Percentiles rank a stretch among this genome's conserved stretches.
Conservation (phyloP, 169 alveolate genomes). For the Eimeria tenella region DNA sequence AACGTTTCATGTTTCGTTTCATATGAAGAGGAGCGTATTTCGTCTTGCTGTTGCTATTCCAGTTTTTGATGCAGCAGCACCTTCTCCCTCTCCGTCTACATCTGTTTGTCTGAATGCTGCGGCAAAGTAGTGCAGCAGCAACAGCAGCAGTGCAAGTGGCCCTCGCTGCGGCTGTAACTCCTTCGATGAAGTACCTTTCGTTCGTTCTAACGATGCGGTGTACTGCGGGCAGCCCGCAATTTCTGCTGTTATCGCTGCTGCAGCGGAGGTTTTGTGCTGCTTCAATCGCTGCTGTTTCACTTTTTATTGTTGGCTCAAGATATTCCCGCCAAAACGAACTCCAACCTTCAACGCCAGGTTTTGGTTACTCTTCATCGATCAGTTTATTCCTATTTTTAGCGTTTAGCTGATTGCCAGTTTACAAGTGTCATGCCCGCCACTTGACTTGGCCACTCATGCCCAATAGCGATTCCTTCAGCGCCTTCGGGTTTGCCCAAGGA, state of each 20-base stretch:
- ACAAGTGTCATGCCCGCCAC: conserved; percentile 57
- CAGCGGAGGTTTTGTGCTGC: too few species aligned
- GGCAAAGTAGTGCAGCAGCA: conserved; percentile 4
- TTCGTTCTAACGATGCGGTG: too few species aligned
- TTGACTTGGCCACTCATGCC: conserved; percentile 75
- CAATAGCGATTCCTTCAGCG: conserved; percentile 86
- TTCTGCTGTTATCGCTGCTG: too few species aligned
- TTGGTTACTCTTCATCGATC: too few species aligned
- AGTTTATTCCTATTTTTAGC: neutral
- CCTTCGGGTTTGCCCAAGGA: conserved; percentile 96
- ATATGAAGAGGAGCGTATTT: neutral
- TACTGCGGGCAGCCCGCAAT: too few species aligned
- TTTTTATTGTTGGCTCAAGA: too few species aligned
- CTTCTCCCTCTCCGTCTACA: neutral
- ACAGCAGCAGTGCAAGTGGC: neutral
- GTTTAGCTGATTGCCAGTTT: neutral
- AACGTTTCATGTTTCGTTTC: neutral
- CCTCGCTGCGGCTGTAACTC: neutral
- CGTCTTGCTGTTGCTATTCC: neutral
- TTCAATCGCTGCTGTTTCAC: too few species aligned
- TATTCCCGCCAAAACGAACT: too few species aligned
- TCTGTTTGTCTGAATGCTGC: neutral
- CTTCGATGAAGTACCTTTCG: too few species aligned
- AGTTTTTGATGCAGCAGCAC: neutral
- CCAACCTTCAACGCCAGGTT: too few species aligned